These are phyloP conservation scores for Cucurbita maxima DNA, from an alignment of 306 rosid species.

Conservation along the genomic window DNA sequence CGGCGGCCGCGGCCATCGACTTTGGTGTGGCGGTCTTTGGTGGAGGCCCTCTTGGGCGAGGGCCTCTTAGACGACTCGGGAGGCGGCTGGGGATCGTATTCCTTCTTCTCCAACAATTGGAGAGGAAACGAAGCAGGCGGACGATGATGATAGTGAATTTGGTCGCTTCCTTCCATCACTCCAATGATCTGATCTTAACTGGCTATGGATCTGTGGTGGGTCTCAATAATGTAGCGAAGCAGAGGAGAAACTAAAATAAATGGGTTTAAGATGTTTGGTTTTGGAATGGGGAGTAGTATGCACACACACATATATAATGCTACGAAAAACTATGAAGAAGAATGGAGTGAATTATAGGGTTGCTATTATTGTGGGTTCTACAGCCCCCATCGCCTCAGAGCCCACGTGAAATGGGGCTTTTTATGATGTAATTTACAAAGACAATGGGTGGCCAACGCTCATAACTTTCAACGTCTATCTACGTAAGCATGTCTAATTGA, in stretches of 20 bases:
- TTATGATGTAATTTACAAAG: neutral
- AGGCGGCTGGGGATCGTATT: neutral
- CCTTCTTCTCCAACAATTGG: conserved; percentile 8
- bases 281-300: neutral
- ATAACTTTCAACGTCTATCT: neutral
- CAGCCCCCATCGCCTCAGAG: neutral
- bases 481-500: neutral
- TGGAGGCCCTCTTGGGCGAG: neutral
- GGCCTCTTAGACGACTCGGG: neutral
- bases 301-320: neutral
- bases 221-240: neutral
- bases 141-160: conserved; percentile 1
- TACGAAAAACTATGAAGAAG: neutral
- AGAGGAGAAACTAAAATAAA: neutral
- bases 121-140: neutral
- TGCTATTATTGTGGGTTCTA: conserved; percentile 3
- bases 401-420: conserved; percentile 12
- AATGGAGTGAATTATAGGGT: neutral
- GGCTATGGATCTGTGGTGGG: neutral
- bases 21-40: conserved; percentile 10
- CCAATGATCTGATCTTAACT: neutral
- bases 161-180: conserved; percentile 7
- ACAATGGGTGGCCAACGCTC: neutral
- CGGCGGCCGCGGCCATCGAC: conserved; percentile 8
- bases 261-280: neutral